Evolutionary conservation across 108 stramenopile genomes (phyloP).

Genomic region (Pseudonitzschia pungens): DNA sequence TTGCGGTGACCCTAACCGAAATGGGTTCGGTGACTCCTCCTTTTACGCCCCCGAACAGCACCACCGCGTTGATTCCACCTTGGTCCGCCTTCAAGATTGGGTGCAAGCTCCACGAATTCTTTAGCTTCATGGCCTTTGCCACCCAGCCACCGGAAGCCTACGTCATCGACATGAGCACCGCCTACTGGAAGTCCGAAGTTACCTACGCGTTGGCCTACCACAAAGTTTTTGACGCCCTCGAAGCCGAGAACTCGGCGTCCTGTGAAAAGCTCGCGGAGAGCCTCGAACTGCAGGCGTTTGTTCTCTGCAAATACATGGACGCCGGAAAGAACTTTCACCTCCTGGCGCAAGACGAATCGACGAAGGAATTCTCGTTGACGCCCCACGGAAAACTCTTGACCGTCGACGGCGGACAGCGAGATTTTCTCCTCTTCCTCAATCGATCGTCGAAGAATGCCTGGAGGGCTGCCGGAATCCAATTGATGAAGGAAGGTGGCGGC

Average conservation of each 20-base stretch:
- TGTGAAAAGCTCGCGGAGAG: slow-evolving; percentile 1
- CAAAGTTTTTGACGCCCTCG: neutral
- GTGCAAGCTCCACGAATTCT: slow-evolving; percentile 4
- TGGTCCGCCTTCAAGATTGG: slow-evolving; percentile 11
- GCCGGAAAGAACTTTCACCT: neutral
- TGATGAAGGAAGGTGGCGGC: neutral
- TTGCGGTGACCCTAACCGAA: neutral
- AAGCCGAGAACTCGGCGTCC: neutral
- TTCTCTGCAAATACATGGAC: slow-evolving; percentile 16
- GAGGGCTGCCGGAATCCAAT: slow-evolving; percentile 1
- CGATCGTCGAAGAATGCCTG: neutral
- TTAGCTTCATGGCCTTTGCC: neutral
- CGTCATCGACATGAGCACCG: slow-evolving; percentile 1
- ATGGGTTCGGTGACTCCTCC: neutral
- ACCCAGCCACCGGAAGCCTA: slow-evolving; percentile 8
- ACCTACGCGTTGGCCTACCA: slow-evolving; percentile 3
- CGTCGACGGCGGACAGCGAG: neutral
- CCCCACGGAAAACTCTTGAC: neutral
- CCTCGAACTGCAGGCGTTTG: slow-evolving; percentile 1
- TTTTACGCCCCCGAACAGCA: neutral
- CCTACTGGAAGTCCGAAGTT: slow-evolving; percentile 11
- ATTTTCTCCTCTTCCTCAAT: slow-evolving; percentile 12
- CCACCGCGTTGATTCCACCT: slow-evolving; percentile 2
- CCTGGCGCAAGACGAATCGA: neutral
- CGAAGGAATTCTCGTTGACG: slow-evolving; percentile 1